phyloP scores from a whole-genome alignment of 306 rosid genomes.

The Vachellia collinsii region DNA sequence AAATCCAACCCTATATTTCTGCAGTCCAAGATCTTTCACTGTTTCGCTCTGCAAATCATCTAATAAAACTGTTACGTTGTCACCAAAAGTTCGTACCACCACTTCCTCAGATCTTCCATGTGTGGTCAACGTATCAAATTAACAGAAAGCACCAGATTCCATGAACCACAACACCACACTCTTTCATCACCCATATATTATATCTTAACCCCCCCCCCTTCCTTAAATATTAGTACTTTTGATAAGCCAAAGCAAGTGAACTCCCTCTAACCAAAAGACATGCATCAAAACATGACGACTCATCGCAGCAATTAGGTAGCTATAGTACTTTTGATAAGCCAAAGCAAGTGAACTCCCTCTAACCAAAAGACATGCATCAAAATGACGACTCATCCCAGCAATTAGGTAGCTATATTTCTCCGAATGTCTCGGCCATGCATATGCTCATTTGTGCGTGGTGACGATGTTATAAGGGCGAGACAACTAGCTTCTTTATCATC shows the following conservation, averaged over 20 bases:
- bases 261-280: neutral
- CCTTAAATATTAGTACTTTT: neutral
- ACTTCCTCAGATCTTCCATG: no score
- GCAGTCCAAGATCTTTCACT: no score
- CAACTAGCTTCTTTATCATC: no score
- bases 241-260: neutral
- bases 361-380: neutral
- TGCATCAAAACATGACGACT: neutral
- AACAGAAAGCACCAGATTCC: neutral
- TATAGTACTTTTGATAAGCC: neutral
- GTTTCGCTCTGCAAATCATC: no score
- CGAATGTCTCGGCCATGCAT: neutral
- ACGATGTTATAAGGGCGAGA: neutral
- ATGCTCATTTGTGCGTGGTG: no score
- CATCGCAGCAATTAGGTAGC: no score
- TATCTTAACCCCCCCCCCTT: no score
- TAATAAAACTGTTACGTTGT: no score
- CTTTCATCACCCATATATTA: neutral
- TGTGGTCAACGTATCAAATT: no score
- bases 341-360: neutral
- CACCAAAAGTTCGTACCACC: no score
- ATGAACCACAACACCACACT: neutral
- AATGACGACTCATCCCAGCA: neutral
- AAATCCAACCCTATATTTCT: no score
- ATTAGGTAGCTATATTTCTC: neutral